Evolutionary conservation across 148 eudicot species (phyloP).

Genomic region (Selenicereus undatus): DNA sequence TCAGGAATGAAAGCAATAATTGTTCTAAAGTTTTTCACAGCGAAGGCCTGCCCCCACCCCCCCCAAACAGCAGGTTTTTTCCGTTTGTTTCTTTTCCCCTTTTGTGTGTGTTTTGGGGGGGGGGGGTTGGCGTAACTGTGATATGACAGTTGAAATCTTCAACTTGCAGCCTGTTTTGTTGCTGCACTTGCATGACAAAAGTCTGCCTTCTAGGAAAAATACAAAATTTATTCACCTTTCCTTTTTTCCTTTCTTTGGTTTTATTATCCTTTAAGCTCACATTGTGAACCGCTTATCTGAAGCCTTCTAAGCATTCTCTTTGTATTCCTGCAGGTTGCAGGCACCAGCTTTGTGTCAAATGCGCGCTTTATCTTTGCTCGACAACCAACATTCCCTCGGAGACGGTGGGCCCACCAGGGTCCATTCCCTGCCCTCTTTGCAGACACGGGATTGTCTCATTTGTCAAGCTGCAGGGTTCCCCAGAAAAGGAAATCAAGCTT

Average conservation of each 20-base stretch:
- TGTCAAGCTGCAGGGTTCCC: conserved; percentile 58
- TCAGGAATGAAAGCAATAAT: background rate
- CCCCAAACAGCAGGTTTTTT: too few relatives aligned
- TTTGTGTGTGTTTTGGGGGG: too few relatives aligned
- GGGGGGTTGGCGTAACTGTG: too few relatives aligned
- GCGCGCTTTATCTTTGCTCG: conserved; percentile 92
- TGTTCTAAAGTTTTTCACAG: too few relatives aligned
- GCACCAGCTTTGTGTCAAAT: conserved; percentile 88
- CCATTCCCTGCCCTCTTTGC: conserved; percentile 94
- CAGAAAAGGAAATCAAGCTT: conserved; percentile 54
- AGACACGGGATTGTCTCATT: conserved; percentile 71
- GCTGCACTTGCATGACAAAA: too few relatives aligned
- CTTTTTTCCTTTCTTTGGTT: background rate
- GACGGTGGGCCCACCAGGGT: conserved; percentile 69
- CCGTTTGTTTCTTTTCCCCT: too few relatives aligned
- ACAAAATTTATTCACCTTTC: background rate
- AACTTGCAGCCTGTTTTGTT: too few relatives aligned
- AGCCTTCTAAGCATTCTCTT: background rate
- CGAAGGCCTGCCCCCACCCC: too few relatives aligned
- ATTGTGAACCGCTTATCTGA: background rate
- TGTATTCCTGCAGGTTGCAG: conserved; percentile 57
- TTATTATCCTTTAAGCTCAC: background rate
- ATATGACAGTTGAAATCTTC: too few relatives aligned
- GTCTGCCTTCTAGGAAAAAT: too few relatives aligned
- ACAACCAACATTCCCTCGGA: conserved; percentile 64